Base-by-base conservation (phyloP, 805 yeast species). In the Candida qinlingensis region DNA sequence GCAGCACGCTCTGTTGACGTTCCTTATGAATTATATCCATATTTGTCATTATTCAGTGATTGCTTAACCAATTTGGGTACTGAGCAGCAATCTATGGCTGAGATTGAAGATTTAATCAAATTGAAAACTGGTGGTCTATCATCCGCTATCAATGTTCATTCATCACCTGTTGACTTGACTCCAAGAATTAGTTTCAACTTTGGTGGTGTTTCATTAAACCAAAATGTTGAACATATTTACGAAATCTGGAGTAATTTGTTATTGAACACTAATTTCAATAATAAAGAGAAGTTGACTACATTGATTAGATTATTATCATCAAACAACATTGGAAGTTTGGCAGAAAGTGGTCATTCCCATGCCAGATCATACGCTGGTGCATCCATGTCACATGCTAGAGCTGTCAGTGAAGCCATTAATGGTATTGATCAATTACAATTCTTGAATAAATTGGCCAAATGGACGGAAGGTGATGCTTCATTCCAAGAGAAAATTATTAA, bases 51-150 rank as follows among this genome's bases (percentile, higher is more conserved):
- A 41, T 94, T 87, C 67, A 72, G 85, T 8, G 85, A 83, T 30
- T 85, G 96, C 42, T 70, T 94, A 51, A 85, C 96, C 4, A 88
- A 83, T 61, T 72, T 94, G 53, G 99, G 99, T n/a, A 92, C 99
- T 1, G 63, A 70, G 7, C 59, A 66, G 7, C 81, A 84, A 50
- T 63, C 84, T 0, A 87, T 87, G 77, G 86, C 88, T 26, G 85
- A 83, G 36, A 75, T 94, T 49, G 98, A 92, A 61, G 90, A 91
- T 55, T 81, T 83, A 41, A 90, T 94, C 56, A 87, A 85, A 60
- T 71, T 83, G 44, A 74, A 76, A 48, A 90, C 98, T 0, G 98
- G 98, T 28, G 97, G 97, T 0, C 65, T 94, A 19, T 71, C 81
- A 5, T 77, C 90, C n/a, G 72, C 78, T 25, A 71, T 80, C 7